Evolutionary conservation across 31 red algal genomes (phyloP), one percentile per base, ranked within the genome.

Genomic region (Asparagopsis taxiformis): DNA sequence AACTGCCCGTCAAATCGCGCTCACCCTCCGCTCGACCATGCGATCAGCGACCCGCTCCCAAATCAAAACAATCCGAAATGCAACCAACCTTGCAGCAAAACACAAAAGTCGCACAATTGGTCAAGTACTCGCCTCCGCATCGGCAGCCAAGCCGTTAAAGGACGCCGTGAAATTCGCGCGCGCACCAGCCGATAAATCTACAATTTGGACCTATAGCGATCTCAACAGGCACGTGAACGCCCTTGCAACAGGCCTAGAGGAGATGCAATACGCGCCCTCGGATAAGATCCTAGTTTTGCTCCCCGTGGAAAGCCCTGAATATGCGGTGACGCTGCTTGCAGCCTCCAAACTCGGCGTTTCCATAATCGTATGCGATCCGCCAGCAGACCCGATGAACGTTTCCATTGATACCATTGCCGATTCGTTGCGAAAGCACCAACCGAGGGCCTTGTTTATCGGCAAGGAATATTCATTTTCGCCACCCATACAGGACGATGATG

Each of bases 81-180:
- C 32, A 11, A 49, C 50, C 33, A 30, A 46, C 17, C 15, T 72
- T n/a, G 32, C 25, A 49, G 55, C 68, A 7, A 19, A 49, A 29
- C 23, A 49, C 3, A 39, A 22, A 20, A 11, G 34, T 9, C 30
- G 49, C 51, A 24, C 68, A 34, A 72, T 72, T 58, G 51, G 68
- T 21, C 10, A 72, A 16, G 29, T 72, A 0, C 48, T 76, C 22
- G n/a, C 19, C 55, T 29, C 72, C 0, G 72, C 72, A 2, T 48
- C 72, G n/a, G 57, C 54, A 35, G 54, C 55, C 25, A 76, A 62
- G 10, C 77, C 77, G 24, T 46, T 82, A 31, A 82, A 82, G 46
- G 77, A 82, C 52, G 77, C 77, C 15, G 64, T 71, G 21, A 82
- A 82, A 56, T 82, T 82, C 55, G 38, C 51, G 55, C 37, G 65